Percentiles rank a stretch among this genome's conserved stretches.
Evolutionary conservation across 2,329 filamentous ascomycete species (phyloP).

Genomic region (Diaporthe batatas): DNA sequence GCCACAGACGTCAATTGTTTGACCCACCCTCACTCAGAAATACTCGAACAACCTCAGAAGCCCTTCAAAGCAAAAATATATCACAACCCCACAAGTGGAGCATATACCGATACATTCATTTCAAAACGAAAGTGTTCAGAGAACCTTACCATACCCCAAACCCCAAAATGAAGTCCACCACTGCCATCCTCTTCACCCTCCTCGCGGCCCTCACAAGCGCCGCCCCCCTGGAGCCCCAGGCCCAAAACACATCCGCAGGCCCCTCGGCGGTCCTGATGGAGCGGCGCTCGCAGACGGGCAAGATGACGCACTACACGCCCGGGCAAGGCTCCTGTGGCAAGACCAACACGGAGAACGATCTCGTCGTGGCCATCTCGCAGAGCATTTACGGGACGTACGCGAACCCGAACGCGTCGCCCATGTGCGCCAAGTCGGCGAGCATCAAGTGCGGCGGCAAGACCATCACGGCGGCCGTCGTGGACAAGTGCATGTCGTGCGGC

Average conservation of each 20-base stretch:
- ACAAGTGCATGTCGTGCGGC: conserved; percentile 35
- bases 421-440: conserved; percentile 27
- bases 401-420: conserved; percentile 37
- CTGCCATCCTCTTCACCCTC: conserved; percentile 5
- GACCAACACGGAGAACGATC: conserved; percentile 25
- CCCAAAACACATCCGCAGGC: neutral
- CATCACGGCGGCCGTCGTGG: conserved; percentile 33
- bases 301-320: conserved; percentile 39
- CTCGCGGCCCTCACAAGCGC: conserved; percentile 25
- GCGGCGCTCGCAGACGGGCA: conserved; percentile 23
- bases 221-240: conserved; percentile 8
- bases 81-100: too few relatives aligned
- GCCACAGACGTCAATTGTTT: neutral
- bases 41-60: neutral
- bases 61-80: neutral
- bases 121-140: neutral
- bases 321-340: conserved; percentile 30
- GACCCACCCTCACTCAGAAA: neutral
- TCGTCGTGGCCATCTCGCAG: conserved; percentile 33
- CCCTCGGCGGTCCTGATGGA: neutral
- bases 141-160: neutral
- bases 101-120: neutral
- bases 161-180: conserved; percentile 30
- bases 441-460: conserved; percentile 36
- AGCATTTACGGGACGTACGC: conserved; percentile 30